Evolutionary conservation across 768 basidiomycete species (phyloP).

Genomic region (Suillus cothurnatus): DNA sequence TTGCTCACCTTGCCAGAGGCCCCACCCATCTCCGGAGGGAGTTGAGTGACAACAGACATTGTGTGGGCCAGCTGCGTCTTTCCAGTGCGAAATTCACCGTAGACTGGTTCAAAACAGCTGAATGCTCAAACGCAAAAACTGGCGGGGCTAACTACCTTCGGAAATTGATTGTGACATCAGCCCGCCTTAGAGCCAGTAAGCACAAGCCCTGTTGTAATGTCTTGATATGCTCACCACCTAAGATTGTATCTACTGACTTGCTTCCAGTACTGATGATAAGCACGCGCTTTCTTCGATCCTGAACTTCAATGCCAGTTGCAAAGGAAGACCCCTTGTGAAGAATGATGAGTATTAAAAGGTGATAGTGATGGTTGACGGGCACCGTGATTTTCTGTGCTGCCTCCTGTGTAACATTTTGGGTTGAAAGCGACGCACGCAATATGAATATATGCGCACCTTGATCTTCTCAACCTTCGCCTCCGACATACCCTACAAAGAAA

Average conservation of each 20-base stretch:
- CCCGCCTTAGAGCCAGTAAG: constrained; percentile 55
- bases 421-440: background rate
- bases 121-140: background rate
- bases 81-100: constrained; percentile 94
- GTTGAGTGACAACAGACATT: constrained; percentile 87
- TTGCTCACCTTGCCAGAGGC: constrained; percentile 77
- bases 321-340: constrained; percentile 81
- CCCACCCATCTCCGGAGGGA: constrained; percentile 88
- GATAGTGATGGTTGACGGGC: background rate
- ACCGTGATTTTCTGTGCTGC: constrained; percentile 88
- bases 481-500: constrained; percentile 74
- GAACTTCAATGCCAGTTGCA: constrained; percentile 88
- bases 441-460: constrained; percentile 53
- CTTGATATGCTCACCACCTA: constrained; percentile 63
- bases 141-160: constrained; percentile 56
- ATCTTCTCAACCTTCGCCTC: constrained; percentile 98
- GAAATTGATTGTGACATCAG: constrained; percentile 92
- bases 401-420: constrained; percentile 52
- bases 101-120: constrained; percentile 53
- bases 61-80: constrained; percentile 97
- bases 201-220: background rate
- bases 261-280: constrained; percentile 89
- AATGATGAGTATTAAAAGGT: background rate
- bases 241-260: constrained; percentile 85
- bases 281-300: constrained; percentile 82